phyloP scores from a whole-genome alignment of 148 eudicot species.

The Fallopia convolvulus region DNA sequence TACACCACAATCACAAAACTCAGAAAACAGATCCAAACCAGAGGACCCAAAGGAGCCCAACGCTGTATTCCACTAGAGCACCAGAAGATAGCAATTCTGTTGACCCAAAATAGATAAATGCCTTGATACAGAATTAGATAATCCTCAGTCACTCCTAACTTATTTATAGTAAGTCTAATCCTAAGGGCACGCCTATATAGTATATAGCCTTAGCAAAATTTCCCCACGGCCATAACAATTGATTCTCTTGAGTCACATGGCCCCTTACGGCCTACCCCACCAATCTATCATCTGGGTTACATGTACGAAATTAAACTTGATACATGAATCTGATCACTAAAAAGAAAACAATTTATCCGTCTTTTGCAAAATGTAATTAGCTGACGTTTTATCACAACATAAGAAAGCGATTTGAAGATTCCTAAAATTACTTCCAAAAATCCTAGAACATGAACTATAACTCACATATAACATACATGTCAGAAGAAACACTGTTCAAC shows the following conservation, averaged over 20 bases:
- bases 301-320: neutral
- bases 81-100: neutral
- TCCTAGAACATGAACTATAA: neutral
- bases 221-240: neutral
- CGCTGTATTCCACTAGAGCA: neutral
- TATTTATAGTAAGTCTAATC: neutral
- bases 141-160: neutral
- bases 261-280: neutral
- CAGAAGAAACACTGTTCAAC: neutral
- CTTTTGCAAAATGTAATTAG: neutral
- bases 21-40: neutral
- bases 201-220: neutral
- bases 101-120: neutral
- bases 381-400: neutral
- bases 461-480: neutral
- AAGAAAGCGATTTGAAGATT: neutral
- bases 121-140: neutral
- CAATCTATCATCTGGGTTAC: too few species aligned
- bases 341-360: neutral
- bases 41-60: neutral
- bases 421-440: neutral
- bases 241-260: neutral
- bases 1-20: neutral
- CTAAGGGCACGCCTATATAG: neutral
- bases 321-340: neutral